Conservation (phyloP, 306 rosid species). For the Carpinus viminea region DNA sequence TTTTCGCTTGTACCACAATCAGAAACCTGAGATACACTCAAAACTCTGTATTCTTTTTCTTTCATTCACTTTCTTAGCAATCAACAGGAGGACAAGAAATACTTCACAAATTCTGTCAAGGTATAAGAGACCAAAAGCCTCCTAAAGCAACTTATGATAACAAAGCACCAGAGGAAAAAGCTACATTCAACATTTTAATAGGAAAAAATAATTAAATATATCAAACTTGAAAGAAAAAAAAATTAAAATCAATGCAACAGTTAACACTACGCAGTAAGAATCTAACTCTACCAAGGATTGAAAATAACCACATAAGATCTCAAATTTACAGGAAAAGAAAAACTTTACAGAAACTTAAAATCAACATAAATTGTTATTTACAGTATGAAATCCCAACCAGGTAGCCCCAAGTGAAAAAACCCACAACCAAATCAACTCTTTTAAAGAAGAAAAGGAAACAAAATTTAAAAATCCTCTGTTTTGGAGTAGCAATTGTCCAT, state of each 20-base stretch:
- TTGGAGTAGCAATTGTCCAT: not conserved
- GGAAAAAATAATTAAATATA: not conserved
- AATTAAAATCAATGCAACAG: constrained; percentile 26
- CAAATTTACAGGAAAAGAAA: not conserved
- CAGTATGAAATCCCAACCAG: not conserved
- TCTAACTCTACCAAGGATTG: not conserved
- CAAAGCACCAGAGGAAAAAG: not conserved
- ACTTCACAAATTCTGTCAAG: constrained; percentile 1
- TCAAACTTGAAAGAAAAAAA: not conserved
- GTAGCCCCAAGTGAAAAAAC: constrained; percentile 9
- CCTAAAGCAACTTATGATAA: not conserved
- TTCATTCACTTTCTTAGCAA: constrained; percentile 19
- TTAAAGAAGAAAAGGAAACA: not conserved
- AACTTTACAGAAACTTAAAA: not conserved
- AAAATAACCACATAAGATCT: not conserved
- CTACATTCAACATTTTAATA: not conserved
- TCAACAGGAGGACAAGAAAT: constrained; percentile 5
- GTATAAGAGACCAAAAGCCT: not conserved
- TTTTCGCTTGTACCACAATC: not conserved
- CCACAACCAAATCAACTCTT: constrained; percentile 3
- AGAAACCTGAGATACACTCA: not conserved
- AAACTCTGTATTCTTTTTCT: not conserved
- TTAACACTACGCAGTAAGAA: not conserved
- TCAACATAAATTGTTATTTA: not conserved
- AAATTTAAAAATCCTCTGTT: not conserved